Evolutionary conservation across 306 rosid genomes (phyloP), one percentile per base, ranked within the genome.

Genomic region (Luffa aegyptiaca): DNA sequence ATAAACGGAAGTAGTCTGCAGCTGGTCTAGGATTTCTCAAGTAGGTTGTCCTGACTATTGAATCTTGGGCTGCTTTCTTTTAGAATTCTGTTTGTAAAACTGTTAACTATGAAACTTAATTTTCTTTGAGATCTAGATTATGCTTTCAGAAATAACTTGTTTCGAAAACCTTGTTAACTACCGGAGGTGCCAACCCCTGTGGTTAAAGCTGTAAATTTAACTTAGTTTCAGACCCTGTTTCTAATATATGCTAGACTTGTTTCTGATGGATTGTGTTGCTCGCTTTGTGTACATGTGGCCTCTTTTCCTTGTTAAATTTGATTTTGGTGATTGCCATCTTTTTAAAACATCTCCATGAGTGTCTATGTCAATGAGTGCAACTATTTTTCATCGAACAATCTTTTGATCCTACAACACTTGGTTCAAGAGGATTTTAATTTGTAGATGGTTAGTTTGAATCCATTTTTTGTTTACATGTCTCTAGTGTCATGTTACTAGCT

Each of bases 21-120:
- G 77, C 62, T 75, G 81, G 75, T 31, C 62, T 70, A 45, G 76
- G 83, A 59, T 80, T 79, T 61, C 55, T 62, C 74, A 82, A 52
- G 81, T 58, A 70, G 68, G 71, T 52, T 77, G 82, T 65, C 76
- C 83, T 75, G 57, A 55, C 44, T 80, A 53, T 4, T 11, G 79
- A 56, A 51, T 66, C 82, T 72, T 84, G 76, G 56, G 76, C n/a
- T 11, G 57, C 57, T 71, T 71, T 52, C 9, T 75, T 31, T 74
- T 5, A 52, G 49, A 75, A 17, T 16, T 16, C 21, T 52, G 7
- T 75, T 1, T 20, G 51, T 39, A 17, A 18, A 41, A 66, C 73
- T 31, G 61, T 59, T 14, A 62, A 78, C 81, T 61, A 78, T 59
- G 81, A 31, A 46, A 59, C 44, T 12, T 78, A 17, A 42, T 45